Conservation (phyloP, 345 rosid species). For the Hibiscus syriacus region DNA sequence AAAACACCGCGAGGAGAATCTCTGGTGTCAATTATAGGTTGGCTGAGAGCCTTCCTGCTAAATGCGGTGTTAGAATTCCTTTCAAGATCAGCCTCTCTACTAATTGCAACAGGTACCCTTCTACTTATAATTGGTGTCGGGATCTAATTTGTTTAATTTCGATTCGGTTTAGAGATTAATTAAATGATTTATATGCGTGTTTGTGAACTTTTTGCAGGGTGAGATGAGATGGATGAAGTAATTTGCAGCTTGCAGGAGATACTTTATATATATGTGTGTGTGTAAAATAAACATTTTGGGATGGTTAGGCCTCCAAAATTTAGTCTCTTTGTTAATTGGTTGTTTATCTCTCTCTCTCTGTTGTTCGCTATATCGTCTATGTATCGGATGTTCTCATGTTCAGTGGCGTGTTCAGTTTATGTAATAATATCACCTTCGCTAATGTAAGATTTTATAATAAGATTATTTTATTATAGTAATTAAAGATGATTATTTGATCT, state of each 20-base stretch:
- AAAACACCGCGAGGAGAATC: slow-evolving; percentile 2
- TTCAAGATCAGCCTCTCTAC: slow-evolving; percentile 7
- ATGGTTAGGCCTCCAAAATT: background rate
- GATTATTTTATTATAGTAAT: too few relatives aligned
- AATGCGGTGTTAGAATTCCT: background rate
- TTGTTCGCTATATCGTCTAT: background rate
- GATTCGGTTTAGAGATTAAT: too few relatives aligned
- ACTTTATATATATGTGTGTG: background rate
- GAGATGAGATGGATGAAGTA: background rate
- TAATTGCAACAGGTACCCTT: slow-evolving; percentile 3
- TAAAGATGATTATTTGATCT: too few relatives aligned
- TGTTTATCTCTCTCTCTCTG: background rate
- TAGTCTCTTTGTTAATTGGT: background rate
- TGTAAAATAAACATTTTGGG: background rate
- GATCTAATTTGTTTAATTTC: too few relatives aligned
- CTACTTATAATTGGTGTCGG: too few relatives aligned
- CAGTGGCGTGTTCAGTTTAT: too few relatives aligned
- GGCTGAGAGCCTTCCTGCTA: slow-evolving; percentile 1
- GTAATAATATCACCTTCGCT: too few relatives aligned
- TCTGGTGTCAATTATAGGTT: background rate
- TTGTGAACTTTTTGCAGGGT: too few relatives aligned
- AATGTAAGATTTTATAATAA: too few relatives aligned
- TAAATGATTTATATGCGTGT: too few relatives aligned
- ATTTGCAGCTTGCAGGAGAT: background rate
- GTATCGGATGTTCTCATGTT: too few relatives aligned